Base-by-base conservation (phyloP, 805 yeast genomes). In the Suhomyces kilbournensis region DNA sequence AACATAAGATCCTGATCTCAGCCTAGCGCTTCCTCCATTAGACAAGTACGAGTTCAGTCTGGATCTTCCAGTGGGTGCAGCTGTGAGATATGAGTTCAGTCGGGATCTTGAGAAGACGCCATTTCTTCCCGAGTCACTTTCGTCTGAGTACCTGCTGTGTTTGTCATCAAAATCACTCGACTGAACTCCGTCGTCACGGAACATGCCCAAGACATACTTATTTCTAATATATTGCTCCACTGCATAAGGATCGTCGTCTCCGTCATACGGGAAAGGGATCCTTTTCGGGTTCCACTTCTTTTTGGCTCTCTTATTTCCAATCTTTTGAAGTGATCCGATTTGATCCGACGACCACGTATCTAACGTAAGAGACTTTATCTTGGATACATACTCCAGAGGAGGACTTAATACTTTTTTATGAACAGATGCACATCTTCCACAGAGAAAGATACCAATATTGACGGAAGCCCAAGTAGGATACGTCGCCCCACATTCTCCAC, bases 381-480 rank as follows among this genome's bases (percentile, higher is more conserved):
- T 70, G 4, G 92, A 84, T 10, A 85, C 68, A 17, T 57, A 59
- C 26, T 60, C 61, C 40, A 82, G 83, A 1, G 75, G 60, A 0
- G 90, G 88, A 0, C 70, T 71, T 20, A 75, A 63, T 43, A 88
- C 72, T 51, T 80, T 79, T 54, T 90, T 75, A 67, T 90, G 96
- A 32, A 84, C 77, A 3, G 89, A 82, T 7, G 96, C 93, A 76
- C 96, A 90, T 57, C 94, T 74, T 14, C 94, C 94, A 72, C 96
- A 90, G 15, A 90, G 72, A 53, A 90, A 84, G 4, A 88, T 70
- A 25, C 96, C 96, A 43, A 88, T 54, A 55, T 65, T 72, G 52
- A 61, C 67, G 38, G 76, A 71, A 2, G 78, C 78, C 78, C 78
- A 75, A 59, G 87, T 88, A 7, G 96, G 94, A 66, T 79, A 84